Evolutionary conservation across 2,329 filamentous ascomycete genomes (phyloP).

Genomic region (Chlorencoelia australis): DNA sequence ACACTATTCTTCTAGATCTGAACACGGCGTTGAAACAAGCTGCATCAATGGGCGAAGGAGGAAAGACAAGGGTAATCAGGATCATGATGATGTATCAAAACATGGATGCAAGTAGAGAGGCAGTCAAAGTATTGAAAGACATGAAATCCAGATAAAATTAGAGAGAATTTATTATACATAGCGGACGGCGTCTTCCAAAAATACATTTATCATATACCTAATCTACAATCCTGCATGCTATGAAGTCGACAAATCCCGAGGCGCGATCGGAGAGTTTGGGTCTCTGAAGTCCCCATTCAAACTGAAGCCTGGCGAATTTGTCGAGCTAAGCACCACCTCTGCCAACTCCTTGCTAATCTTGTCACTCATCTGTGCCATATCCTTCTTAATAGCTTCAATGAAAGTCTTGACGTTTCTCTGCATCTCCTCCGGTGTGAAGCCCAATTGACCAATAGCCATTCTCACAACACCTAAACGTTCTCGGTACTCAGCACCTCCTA

Average conservation of each 20-base stretch:
- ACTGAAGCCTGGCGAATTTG: constrained; percentile 76
- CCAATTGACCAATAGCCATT: constrained; percentile 84
- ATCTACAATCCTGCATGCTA: constrained; percentile 28
- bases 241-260: constrained; percentile 41
- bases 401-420: constrained; percentile 74
- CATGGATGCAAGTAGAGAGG: constrained; percentile 49
- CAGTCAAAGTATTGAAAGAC: constrained; percentile 38
- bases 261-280: constrained; percentile 44
- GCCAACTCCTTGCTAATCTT: constrained; percentile 62
- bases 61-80: constrained; percentile 37
- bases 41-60: constrained; percentile 30
- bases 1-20: constrained; percentile 55
- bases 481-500: constrained; percentile 77
- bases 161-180: constrained; percentile 28
- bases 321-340: constrained; percentile 73
- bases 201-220: constrained; percentile 31
- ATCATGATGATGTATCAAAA: constrained; percentile 50
- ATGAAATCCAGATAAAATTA: constrained; percentile 20
- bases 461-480: constrained; percentile 77
- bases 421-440: constrained; percentile 79
- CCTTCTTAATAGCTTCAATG: constrained; percentile 66
- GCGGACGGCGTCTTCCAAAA: too few relatives aligned
- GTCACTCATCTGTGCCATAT: constrained; percentile 57
- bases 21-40: constrained; percentile 51
- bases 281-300: constrained; percentile 70